A percentile compares a stretch with the other conserved stretches of the same genome.
Evolutionary conservation across 805 yeast species (phyloP).

Genomic region (Hanseniaspora jakobsenii): DNA sequence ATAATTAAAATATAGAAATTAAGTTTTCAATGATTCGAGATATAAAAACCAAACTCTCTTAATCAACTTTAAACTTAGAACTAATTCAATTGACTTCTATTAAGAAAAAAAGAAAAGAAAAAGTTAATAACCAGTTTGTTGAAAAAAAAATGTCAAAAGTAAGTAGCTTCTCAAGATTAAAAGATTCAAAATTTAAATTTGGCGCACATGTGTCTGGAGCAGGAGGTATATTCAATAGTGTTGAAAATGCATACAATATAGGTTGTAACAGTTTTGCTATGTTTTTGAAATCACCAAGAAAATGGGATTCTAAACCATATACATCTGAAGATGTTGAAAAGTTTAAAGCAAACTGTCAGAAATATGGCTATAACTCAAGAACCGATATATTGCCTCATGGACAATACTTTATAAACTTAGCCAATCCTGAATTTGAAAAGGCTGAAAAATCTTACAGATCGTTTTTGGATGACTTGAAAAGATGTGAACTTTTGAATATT

Average conservation of each 20-base stretch:
- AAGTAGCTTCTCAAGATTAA: constrained; percentile 33
- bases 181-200: constrained; percentile 42
- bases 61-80: not conserved
- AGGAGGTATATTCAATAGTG: constrained; percentile 67
- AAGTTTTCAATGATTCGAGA: no score
- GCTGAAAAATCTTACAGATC: constrained; percentile 63
- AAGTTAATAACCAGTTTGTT: not conserved
- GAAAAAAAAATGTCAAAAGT: not conserved
- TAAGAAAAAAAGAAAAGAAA: not conserved
- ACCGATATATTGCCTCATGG: constrained; percentile 89
- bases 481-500: constrained; percentile 77
- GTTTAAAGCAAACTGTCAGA: constrained; percentile 52
- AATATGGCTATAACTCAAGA: constrained; percentile 54
- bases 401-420: constrained; percentile 82
- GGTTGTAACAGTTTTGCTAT: constrained; percentile 74
- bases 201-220: constrained; percentile 85
- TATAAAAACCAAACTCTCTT: no score
- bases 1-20: no score
- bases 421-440: constrained; percentile 77
- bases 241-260: constrained; percentile 42
- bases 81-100: not conserved
- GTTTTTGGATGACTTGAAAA: constrained; percentile 69
- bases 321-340: constrained; percentile 52
- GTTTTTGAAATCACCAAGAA: constrained; percentile 78
- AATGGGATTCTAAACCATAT: constrained; percentile 79